Evolutionary conservation across 78 protist genomes (phyloP).

Genomic region (Dictyostelium firmibasis): DNA sequence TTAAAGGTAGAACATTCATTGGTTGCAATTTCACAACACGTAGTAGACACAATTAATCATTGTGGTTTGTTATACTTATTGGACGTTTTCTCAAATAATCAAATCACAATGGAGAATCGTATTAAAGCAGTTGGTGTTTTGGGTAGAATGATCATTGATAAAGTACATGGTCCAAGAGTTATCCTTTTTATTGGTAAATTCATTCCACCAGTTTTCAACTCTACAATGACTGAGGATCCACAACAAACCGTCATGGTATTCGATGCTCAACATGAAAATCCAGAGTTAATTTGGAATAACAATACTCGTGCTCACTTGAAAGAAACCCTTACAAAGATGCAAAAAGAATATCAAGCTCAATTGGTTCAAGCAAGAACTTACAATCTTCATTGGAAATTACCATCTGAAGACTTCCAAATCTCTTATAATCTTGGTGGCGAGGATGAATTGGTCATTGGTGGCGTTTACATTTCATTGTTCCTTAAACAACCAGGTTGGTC

Average conservation of each 20-base stretch:
- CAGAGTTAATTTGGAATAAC: conserved; percentile 89
- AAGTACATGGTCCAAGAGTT: conserved; percentile 77
- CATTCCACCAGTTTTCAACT: conserved; percentile 86
- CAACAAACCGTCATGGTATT: conserved; percentile 76
- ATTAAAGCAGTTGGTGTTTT: conserved; percentile 14
- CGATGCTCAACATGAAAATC: conserved; percentile 81
- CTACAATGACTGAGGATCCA: conserved; percentile 84
- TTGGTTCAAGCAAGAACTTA: neutral
- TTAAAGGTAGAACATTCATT: conserved; percentile 14
- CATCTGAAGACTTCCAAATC: conserved; percentile 47
- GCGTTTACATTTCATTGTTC: conserved; percentile 85
- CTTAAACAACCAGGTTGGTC: conserved; percentile 86
- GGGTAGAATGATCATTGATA: conserved; percentile 71
- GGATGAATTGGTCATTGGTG: conserved; percentile 77
- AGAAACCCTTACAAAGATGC: conserved; percentile 15
- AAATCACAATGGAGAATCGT: conserved; percentile 23
- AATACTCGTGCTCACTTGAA: conserved; percentile 73
- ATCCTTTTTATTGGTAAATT: conserved; percentile 26
- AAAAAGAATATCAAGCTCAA: conserved; percentile 13
- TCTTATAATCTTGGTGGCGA: conserved; percentile 23
- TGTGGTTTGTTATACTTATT: conserved; percentile 78
- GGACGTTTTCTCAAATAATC: conserved; percentile 43
- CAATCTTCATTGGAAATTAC: conserved; percentile 44
- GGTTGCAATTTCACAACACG: conserved; percentile 50
- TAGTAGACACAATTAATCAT: conserved; percentile 13